These are phyloP conservation scores for Protea cynaroides DNA, from an alignment of 164 flowering plant species.

Conservation along the genomic window DNA sequence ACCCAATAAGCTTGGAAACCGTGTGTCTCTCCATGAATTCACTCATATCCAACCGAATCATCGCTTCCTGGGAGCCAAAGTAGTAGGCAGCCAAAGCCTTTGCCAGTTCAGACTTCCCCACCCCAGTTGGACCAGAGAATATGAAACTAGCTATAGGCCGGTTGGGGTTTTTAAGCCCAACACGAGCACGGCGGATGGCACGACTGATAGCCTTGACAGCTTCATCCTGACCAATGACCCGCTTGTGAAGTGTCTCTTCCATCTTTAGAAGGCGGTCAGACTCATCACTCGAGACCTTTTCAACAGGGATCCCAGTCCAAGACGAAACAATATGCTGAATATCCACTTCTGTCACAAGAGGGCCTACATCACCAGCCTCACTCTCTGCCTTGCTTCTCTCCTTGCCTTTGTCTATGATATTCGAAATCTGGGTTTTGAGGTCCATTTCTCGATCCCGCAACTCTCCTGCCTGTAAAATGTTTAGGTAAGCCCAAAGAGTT, in stretches of 20 bases:
- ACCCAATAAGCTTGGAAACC: constrained; percentile 83
- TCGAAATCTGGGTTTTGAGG: constrained; percentile 60
- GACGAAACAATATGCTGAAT: constrained; percentile 74
- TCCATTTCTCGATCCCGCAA: constrained; percentile 79
- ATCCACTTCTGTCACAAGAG: constrained; percentile 69
- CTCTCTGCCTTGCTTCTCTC: constrained; percentile 74
- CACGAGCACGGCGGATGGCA: constrained; percentile 91
- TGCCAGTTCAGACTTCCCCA: constrained; percentile 87
- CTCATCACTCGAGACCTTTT: constrained; percentile 76
- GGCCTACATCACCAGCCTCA: constrained; percentile 68
- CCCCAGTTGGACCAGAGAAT: constrained; percentile 92
- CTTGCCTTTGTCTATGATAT: constrained; percentile 58
- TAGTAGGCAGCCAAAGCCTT: constrained; percentile 83
- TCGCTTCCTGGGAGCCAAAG: constrained; percentile 89
- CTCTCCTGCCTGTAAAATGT: constrained; percentile 59
- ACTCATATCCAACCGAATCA: constrained; percentile 93
- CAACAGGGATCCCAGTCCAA: constrained; percentile 93
- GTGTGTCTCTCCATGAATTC: constrained; percentile 94
- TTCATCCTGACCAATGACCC: constrained; percentile 89
- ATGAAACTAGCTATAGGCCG: constrained; percentile 91
- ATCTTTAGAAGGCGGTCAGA: constrained; percentile 85
- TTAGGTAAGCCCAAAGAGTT: background rate
- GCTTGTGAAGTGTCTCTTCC: constrained; percentile 78
- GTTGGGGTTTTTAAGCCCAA: constrained; percentile 80
- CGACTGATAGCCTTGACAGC: constrained; percentile 88